These are phyloP conservation scores for Cordyceps cicadae DNA, from an alignment of 2,329 filamentous ascomycete genomes.

Conservation along the genomic window DNA sequence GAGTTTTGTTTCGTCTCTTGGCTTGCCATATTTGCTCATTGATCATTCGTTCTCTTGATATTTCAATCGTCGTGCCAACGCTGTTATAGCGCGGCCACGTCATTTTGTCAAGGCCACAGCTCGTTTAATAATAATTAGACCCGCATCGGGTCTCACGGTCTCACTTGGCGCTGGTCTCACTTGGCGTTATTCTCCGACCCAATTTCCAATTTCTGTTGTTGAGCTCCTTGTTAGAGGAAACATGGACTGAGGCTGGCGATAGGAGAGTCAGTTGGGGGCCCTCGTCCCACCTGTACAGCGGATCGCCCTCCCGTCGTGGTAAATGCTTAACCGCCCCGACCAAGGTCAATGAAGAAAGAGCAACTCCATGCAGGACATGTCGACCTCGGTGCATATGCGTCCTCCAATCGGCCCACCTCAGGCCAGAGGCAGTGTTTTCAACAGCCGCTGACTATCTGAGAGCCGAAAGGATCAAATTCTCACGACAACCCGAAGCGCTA, in stretches of 20 bases:
- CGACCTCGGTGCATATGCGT: neutral
- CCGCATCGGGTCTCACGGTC: neutral
- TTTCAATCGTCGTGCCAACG: neutral
- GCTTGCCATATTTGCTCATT: too few relatives aligned
- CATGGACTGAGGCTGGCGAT: neutral
- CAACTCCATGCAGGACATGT: neutral
- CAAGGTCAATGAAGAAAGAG: too few relatives aligned
- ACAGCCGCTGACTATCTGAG: neutral
- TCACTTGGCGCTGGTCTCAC: too few relatives aligned
- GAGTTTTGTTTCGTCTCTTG: too few relatives aligned
- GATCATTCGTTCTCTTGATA: neutral
- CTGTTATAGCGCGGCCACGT: neutral
- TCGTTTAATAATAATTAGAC: neutral
- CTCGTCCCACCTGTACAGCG: neutral
- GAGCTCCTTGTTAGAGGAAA: too few relatives aligned
- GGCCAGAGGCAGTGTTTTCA: neutral
- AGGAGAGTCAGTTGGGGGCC: neutral
- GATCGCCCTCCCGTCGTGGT: neutral
- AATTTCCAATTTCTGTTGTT: neutral
- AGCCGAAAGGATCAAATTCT: neutral
- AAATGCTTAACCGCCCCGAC: too few relatives aligned
- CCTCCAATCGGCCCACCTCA: constrained; percentile 2
- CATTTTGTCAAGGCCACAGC: neutral
- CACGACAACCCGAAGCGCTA: neutral
- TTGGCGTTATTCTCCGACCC: too few relatives aligned